Base-by-base conservation (phyloP, 805 yeast genomes). In the Yamadazyma laniorum region DNA sequence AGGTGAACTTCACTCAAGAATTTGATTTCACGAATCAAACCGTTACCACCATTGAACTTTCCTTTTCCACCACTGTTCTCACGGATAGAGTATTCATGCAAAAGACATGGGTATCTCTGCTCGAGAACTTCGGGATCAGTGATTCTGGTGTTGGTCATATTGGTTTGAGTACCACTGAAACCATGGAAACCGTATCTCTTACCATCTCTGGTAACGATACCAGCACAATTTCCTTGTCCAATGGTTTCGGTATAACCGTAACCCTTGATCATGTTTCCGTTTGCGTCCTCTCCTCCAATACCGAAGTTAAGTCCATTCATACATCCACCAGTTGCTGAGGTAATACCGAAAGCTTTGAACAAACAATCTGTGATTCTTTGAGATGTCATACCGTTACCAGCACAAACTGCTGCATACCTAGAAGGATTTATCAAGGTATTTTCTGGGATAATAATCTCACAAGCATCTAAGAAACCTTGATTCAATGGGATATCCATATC, bases 401-500 rank as follows among this genome's bases (percentile, higher is more conserved):
- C 50, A 44, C 48, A 46, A 9, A 48, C 52, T 26, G 53, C 52
- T 26, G 54, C 55, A 34, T 37, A 42, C 19, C 32, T 44, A 3
- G 49, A 46, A 16, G 54, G 54, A 34, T 48, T 48, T 5, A 50
- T 44, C 13, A 50, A 31, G 1, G 49, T 33, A 17, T 43, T 43
- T 18, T 50, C 51, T 5, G 52, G 52, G 14, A 48, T 40, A 19
- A 33, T 32, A 21, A 50, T 19, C n/a, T 40, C 31, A 37, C 50
- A 44, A 42, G 50, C 44, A 40, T 46, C 48, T 26, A 50, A 40
- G 21, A 47, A 45, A n/a, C 58, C 58, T 29, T 50, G 47, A 56
- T 90, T 90, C 54, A 90, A 68, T 1, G 97, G 97, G 40, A 90
- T 88, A 43, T 85, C 87, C 47, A 82, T 85, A 44, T 83, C 80